Evolutionary conservation across 192 early-diverging fungal genomes (phyloP), one percentile per base, ranked within the genome.

Genomic region (Rhizoclosmatium globosum): DNA sequence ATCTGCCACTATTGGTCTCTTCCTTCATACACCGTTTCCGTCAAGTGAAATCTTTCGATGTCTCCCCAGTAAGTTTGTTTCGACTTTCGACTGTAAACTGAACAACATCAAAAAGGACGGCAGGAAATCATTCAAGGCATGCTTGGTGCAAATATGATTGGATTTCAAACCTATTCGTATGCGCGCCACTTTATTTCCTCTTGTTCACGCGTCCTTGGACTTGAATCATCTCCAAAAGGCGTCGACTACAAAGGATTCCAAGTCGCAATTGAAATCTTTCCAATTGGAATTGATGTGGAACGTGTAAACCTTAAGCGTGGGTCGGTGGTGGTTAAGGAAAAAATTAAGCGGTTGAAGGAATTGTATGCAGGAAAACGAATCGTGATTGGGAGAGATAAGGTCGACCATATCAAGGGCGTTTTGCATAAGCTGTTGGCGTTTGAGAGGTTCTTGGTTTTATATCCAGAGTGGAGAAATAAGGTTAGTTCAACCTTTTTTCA

Each of bases 91-190:
- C n/a, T 85, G 47, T 46, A 58, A 41, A 15, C 50, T 60, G n/a
- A n/a, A n/a, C 31, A 64, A 17, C 7, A 47, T 71, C 3, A 7
- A 38, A 59, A 39, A 85, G 85, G 90, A 57, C 94, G 97, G 71
- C 92, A 90, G 50, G 91, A 96, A 64, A 89, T 98, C 17, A 83
- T 98, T 46, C 79, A 89, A 45, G 98, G 97, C 47, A 90, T 99
- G 76, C 87, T 99, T 2, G 96, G 96, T 46, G 87, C 96, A 19
- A 95, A 93, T 68, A 89, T 96, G 83, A 92, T 98, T 65, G 97
- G 95, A 17, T 98, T 98, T 84, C 97, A 99, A 91, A 98, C 96
- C 3, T 98, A 96, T 83, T 95, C 94, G 3, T 97, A 98, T 80
- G 93, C 95, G 3, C 71, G 89, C 4, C 98, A 99, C 79, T 99